A percentile compares a stretch with the other conserved stretches of the same genome.
Conservation (phyloP, 108 stramenopile species). For the Nannochloropsis gaditana region DNA sequence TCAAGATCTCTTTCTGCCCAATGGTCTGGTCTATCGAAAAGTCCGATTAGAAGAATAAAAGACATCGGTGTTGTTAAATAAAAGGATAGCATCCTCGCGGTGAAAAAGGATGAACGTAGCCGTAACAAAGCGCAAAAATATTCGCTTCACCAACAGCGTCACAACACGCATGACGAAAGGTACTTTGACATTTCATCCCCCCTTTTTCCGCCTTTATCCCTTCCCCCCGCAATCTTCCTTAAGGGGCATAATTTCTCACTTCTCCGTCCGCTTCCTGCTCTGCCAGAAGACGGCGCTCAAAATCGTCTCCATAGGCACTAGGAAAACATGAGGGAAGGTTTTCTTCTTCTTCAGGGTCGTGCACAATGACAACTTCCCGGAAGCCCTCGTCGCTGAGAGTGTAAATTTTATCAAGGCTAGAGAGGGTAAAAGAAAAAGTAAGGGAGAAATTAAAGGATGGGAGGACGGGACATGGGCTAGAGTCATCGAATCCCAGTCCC, state of each 20-base stretch:
- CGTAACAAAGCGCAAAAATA: no score
- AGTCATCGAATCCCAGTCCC: background rate
- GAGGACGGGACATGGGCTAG: background rate
- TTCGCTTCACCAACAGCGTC: no score
- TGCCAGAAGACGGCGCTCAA: background rate
- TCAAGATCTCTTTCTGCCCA: no score
- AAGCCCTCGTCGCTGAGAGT: background rate
- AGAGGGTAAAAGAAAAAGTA: background rate
- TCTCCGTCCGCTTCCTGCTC: slow-evolving; percentile 1
- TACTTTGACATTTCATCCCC: background rate
- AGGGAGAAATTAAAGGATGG: background rate
- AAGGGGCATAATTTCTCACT: slow-evolving; percentile 17
- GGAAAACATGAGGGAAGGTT: background rate
- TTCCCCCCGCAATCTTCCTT: background rate
- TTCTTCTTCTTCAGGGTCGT: background rate
- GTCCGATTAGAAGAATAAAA: no score
- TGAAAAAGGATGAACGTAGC: no score
- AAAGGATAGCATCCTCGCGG: no score
- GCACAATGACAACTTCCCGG: background rate
- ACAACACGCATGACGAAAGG: background rate
- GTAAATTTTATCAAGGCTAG: slow-evolving; percentile 6
- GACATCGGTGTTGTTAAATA: no score
- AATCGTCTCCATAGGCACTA: background rate
- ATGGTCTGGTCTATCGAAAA: no score
- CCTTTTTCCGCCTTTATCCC: background rate